Evolutionary conservation across 495 filamentous ascomycete species (phyloP).

Genomic region (Penicillium antarcticum): DNA sequence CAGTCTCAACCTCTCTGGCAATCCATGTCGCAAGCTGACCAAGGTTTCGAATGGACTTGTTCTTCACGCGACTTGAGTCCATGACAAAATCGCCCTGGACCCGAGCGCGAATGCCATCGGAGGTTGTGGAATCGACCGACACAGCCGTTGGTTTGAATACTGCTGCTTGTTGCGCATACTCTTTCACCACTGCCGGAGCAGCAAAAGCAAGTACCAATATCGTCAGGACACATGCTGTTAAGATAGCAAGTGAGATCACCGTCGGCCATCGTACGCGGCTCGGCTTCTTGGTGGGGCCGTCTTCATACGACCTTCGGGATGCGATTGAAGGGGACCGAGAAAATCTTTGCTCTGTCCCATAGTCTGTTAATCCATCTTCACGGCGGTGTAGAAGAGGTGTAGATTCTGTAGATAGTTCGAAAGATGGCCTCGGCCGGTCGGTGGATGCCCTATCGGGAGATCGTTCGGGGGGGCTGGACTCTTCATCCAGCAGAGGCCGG

Average conservation of each 20-base stretch:
- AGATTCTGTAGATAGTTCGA: constrained; percentile 40
- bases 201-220: constrained; percentile 69
- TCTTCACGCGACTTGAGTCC: constrained; percentile 70
- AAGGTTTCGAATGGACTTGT: constrained; percentile 64
- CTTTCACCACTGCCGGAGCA: constrained; percentile 71
- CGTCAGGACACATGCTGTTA: constrained; percentile 45
- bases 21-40: constrained; percentile 83
- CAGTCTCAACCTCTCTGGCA: constrained; percentile 65
- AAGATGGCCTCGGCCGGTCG: constrained; percentile 21
- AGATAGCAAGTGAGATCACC: constrained; percentile 48
- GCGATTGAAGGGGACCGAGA: constrained; percentile 19
- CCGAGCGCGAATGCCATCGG: constrained; percentile 69
- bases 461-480: constrained; percentile 8
- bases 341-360: constrained; percentile 29
- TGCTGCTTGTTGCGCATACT: constrained; percentile 79
- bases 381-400: constrained; percentile 41
- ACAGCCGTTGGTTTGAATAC: constrained; percentile 77
- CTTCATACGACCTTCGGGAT: constrained; percentile 12
- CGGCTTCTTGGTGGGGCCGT: constrained; percentile 20
- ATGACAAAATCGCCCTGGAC: constrained; percentile 77
- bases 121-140: constrained; percentile 78
- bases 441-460: constrained; percentile 9
- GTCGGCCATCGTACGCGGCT: constrained; percentile 51
- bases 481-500: constrained; percentile 28
- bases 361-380: constrained; percentile 28